Conservation (phyloP, 73 alveolate genomes). For the Stentor coeruleus region DNA sequence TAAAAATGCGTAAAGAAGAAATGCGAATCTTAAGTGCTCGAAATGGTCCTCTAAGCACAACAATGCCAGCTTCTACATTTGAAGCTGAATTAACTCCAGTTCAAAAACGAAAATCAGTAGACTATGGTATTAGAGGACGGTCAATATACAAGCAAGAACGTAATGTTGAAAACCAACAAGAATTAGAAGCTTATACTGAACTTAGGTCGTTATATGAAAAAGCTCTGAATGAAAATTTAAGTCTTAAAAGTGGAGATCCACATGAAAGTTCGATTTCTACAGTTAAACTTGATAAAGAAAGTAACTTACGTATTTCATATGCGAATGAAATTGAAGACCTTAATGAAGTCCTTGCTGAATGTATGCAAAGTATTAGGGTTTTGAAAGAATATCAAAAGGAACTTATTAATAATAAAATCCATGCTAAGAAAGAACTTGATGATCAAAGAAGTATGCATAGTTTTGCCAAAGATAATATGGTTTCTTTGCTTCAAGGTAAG, state of each 20-base stretch:
- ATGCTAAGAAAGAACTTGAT: conserved; percentile 4
- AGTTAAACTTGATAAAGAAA: not conserved
- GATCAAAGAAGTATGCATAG: not conserved
- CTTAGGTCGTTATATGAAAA: not conserved
- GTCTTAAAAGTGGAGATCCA: not conserved
- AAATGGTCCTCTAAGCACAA: no score
- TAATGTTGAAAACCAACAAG: no score
- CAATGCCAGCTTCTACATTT: no score
- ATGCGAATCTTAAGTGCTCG: no score
- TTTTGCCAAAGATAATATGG: conserved; percentile 20
- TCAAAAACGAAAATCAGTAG: no score
- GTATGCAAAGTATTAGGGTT: not conserved
- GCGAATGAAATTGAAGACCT: conserved; percentile 7
- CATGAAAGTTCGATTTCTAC: not conserved
- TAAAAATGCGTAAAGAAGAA: no score
- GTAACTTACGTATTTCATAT: not conserved
- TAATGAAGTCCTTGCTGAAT: conserved; percentile 5
- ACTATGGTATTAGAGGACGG: no score
- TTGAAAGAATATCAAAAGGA: not conserved
- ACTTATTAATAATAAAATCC: not conserved
- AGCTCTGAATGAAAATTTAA: not conserved
- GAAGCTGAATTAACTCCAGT: no score
- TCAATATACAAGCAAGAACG: no score
- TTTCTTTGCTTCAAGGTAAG: not conserved
- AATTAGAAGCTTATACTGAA: not conserved